Evolutionary conservation across 176 grass and related monocot genomes (phyloP), one percentile per base, ranked within the genome.

Genomic region (Zizania latifolia): DNA sequence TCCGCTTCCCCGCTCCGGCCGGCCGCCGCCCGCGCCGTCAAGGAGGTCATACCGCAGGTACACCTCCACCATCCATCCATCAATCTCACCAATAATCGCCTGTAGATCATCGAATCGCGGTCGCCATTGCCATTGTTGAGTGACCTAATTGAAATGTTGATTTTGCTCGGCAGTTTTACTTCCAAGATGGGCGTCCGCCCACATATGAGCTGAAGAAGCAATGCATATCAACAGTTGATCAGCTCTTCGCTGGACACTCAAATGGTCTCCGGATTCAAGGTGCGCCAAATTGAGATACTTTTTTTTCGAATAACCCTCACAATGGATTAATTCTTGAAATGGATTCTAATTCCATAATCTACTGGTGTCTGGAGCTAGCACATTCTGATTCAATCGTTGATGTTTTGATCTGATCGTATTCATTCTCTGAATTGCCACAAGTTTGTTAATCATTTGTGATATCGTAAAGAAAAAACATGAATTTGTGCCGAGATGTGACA

Each of bases 41-140:
- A 76, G 84, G 89, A 99, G 86, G 68, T 88, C 79, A 92, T 94
- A 50, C 95, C 95, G 38, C 95, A 99, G 95, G 95, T 99, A 79
- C 27, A 29, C 8, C 5, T 66, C 60, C 28, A 3, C 19, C 56
- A 48, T 78, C 68, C 68, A 1, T 43, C 13, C 0, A 59, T n/a
- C 28, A 44, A 77, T 84, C 68, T 14, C 28, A 8, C 16, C 15
- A 48, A 45, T 5, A 50, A 50, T 50, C 46, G 19, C 17, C 8
- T 15, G 5, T 38, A 12, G 13, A 29, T 40, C 24, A 29, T 40
- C 24, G 39, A 29, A 4, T 16, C 14, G 17, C 24, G 17, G 2
- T 16, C 14, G 17, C 24, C 19, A 68, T 28, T 35, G 4, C 7
- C 24, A 29, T 33, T 62, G 4, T 26, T 2, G 30, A n/a, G 13